Conservation (phyloP, 2,329 filamentous ascomycete species). For the Stagonosporopsis vannaccii region DNA sequence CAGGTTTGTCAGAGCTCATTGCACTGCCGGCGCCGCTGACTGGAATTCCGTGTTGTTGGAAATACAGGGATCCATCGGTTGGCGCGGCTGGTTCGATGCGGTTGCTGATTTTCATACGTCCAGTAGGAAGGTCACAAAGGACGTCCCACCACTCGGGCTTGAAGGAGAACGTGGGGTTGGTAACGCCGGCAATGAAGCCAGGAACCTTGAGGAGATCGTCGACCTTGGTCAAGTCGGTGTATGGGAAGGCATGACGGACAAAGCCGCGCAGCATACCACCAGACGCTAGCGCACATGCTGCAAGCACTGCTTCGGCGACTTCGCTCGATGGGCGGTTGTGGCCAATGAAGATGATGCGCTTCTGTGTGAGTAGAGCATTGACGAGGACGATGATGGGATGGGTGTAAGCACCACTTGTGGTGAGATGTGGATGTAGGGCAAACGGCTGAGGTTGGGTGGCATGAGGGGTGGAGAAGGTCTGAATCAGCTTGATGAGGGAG, state of each 20-base stretch:
- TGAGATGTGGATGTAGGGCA: conserved; percentile 86
- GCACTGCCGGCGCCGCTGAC: conserved; percentile 31
- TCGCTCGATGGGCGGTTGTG: conserved; percentile 95
- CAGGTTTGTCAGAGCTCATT: conserved; percentile 42
- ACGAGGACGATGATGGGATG: conserved; percentile 95
- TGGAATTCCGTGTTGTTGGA: conserved; percentile 72
- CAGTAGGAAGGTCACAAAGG: conserved; percentile 89
- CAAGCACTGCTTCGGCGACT: conserved; percentile 96
- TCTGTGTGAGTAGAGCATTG: conserved; percentile 94
- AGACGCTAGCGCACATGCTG: conserved; percentile 92
- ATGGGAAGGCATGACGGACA: conserved; percentile 94
- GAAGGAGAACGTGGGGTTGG: conserved; percentile 93
- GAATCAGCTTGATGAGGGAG: conserved; percentile 94
- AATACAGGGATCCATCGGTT: conserved; percentile 86
- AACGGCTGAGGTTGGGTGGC: conserved; percentile 85
- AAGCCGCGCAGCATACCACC: conserved; percentile 93
- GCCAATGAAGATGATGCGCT: conserved; percentile 93
- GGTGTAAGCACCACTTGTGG: conserved; percentile 86
- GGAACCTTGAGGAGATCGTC: conserved; percentile 95
- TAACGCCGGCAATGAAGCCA: conserved; percentile 97
- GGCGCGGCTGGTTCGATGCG: conserved; percentile 80
- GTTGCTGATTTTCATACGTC: conserved; percentile 92
- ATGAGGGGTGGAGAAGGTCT: conserved; percentile 87
- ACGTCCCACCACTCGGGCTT: conserved; percentile 99
- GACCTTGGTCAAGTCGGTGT: conserved; percentile 97